These are phyloP conservation scores for Cucurbita maxima DNA, from an alignment of 306 rosid species.

Conservation along the genomic window DNA sequence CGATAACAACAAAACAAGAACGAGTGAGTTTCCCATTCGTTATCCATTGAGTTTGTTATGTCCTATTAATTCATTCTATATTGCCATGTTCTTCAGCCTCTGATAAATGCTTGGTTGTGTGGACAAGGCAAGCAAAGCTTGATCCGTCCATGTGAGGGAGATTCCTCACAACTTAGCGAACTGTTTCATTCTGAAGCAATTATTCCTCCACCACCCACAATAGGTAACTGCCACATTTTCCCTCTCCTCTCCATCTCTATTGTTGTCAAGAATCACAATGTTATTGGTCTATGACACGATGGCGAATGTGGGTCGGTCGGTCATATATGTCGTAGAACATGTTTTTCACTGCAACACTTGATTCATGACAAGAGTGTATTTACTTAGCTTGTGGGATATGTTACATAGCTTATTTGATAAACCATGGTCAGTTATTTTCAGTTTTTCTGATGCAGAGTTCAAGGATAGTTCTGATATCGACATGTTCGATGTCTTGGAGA, in stretches of 20 bases:
- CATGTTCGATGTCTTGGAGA: conserved; percentile 57
- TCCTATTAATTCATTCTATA: not conserved
- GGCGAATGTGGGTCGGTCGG: too few species aligned
- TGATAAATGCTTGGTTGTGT: conserved; percentile 29
- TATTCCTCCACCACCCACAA: conserved; percentile 66
- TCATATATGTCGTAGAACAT: not conserved
- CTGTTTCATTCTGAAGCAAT: conserved; percentile 17
- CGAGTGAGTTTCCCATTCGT: not conserved
- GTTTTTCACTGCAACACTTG: not conserved
- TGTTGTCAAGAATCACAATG: not conserved
- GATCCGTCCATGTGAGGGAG: conserved; percentile 16
- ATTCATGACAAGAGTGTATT: not conserved
- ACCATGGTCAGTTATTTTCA: not conserved
- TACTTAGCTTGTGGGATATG: not conserved
- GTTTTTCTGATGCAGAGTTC: conserved; percentile 35
- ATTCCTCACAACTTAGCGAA: conserved; percentile 8
- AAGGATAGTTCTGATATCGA: conserved; percentile 45
- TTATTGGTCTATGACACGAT: too few species aligned
- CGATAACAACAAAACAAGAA: not conserved
- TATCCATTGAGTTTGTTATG: too few species aligned
- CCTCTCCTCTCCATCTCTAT: not conserved
- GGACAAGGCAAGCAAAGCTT: conserved; percentile 13
- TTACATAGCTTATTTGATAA: too few species aligned
- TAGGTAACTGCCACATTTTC: conserved; percentile 30
- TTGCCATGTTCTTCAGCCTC: conserved; percentile 25